Base-by-base conservation (phyloP, 2,329 filamentous ascomycete species). In the Hirsutella thompsonii region DNA sequence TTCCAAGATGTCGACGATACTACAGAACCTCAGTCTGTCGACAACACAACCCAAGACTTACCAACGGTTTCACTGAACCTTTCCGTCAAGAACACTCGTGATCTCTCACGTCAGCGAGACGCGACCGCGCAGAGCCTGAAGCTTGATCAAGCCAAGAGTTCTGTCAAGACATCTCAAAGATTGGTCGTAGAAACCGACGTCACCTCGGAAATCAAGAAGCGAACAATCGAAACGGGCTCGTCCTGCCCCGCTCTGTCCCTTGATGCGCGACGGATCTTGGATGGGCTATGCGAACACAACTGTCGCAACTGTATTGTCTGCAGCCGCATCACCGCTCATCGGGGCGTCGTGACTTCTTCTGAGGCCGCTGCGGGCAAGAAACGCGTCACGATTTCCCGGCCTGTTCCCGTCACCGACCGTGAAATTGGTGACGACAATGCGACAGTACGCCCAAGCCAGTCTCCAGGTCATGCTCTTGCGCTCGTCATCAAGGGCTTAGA, bases 401-500 rank as follows among this genome's bases (percentile, higher is more conserved):
- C 81, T 2, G 68, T 81, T 35, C 78, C 81, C 13, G 75, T 83
- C 41, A 81, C 78, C 0, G 73, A 79, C 56, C 76, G 58, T 59
- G 69, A 72, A 35, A 64, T 70, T 10, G 65, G 52, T 8, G 47
- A 52, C 19, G 70, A 74, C 33, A 69, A 75, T 38, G 61, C 63
- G 2, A 81, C 75, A 2, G 66, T 81, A 51, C 79, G 82, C 5
- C 79, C 81, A 5, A 70, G 80, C 1, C 80, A 85, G 53, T 65
- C 76, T 1, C 86, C 86, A 0, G 77, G 74, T 4, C 62, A 80
- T 35, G 86, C 87, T 9, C 74, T 94, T 20, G 82, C 83, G 8
- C 76, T 80, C n/a, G 83, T 94, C 19, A 80, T 94, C 57, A 92
- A 93, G 61, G 74, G 79, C 8, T 66, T 93, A 3, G 71, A 85